These are phyloP conservation scores for Ogataea populi-albae DNA, from an alignment of 805 yeast species.

Conservation along the genomic window DNA sequence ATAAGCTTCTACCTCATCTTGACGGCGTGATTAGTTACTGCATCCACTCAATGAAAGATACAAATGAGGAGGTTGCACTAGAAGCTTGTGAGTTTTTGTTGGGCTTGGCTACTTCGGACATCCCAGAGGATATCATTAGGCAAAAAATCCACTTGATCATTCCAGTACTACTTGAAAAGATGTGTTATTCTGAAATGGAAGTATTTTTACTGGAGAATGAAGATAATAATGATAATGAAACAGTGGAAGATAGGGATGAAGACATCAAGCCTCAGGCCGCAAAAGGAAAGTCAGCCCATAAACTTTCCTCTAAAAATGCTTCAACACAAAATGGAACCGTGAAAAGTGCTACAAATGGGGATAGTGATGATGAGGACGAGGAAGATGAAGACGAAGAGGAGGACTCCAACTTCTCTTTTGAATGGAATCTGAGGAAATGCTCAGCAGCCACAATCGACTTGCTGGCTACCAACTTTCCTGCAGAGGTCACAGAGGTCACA, in stretches of 20 bases:
- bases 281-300: conserved; percentile 51
- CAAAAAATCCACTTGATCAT: conserved; percentile 61
- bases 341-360: conserved; percentile 25
- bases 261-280: conserved; percentile 84
- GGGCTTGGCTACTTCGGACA: conserved; percentile 61
- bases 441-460: conserved; percentile 91
- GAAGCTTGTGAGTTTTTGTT: conserved; percentile 93
- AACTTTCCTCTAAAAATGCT: conserved; percentile 22
- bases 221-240: conserved; percentile 74
- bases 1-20: conserved; percentile 73
- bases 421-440: conserved; percentile 92
- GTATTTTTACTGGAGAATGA: conserved; percentile 57
- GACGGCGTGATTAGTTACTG: conserved; percentile 85
- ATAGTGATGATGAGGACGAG: conserved; percentile 51
- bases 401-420: conserved; percentile 62
- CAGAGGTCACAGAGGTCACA: conserved; percentile 59
- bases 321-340: conserved; percentile 1
- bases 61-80: conserved; percentile 71
- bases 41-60: conserved; percentile 67
- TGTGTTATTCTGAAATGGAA: conserved; percentile 88
- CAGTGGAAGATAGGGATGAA: conserved; percentile 77
- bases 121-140: conserved; percentile 53
- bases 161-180: conserved; percentile 74
- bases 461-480: conserved; percentile 65
- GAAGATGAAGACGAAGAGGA: conserved; percentile 74